These are phyloP conservation scores for Leptoxyphium fumago DNA, from an alignment of 2,329 filamentous ascomycete species.

Conservation along the genomic window DNA sequence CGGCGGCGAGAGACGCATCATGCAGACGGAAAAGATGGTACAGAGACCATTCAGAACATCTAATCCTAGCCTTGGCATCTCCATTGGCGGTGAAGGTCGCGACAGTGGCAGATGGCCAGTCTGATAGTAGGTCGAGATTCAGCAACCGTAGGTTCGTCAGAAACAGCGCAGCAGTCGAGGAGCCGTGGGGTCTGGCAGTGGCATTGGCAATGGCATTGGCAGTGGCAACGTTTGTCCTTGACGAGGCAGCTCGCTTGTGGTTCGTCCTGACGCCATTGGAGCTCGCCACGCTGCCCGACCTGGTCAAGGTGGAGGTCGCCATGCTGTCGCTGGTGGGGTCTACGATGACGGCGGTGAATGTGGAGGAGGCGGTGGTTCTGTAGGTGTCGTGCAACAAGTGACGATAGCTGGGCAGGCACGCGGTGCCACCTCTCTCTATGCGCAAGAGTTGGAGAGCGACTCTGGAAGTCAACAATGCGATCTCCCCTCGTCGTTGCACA, in stretches of 20 bases:
- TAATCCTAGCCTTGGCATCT: conserved; percentile 62
- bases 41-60: conserved; percentile 79
- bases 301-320: not conserved
- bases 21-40: conserved; percentile 75
- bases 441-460: too few species aligned
- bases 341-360: not conserved
- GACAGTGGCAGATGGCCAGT: conserved; percentile 65
- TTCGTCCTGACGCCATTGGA: not conserved
- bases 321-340: not conserved
- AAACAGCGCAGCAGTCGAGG: conserved; percentile 50
- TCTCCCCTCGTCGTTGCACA: too few species aligned
- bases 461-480: too few species aligned
- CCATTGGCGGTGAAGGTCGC: conserved; percentile 51
- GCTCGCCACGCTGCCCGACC: not conserved
- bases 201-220: not conserved
- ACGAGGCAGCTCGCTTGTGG: not conserved
- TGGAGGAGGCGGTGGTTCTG: not conserved
- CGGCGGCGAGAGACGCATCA: conserved; percentile 60
- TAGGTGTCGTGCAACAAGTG: too few species aligned
- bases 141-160: conserved; percentile 73
- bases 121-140: conserved; percentile 56
- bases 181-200: conserved; percentile 10
- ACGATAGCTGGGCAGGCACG: too few species aligned
- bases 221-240: not conserved
- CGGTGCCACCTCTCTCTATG: too few species aligned